Evolutionary conservation across 2,329 filamentous ascomycete species (phyloP), one percentile per base, ranked within the genome.

Genomic region (Dactylellina cionopaga): DNA sequence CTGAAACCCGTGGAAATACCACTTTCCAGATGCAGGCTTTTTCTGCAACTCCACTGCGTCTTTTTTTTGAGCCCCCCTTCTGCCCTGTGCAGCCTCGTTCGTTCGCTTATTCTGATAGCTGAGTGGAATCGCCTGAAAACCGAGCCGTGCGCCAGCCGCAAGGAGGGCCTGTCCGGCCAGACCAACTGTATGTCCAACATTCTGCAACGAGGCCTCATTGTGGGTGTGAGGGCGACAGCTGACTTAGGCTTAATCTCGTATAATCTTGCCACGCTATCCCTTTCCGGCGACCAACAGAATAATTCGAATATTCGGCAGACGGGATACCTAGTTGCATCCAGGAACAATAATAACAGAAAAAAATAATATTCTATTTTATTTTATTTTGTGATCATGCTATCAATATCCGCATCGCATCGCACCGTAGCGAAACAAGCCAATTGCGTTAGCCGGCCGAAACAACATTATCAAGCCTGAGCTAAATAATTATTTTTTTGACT

Each of bases 41-140:
- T 35, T 44, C 62, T 52, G 55, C 49, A 70, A 3, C 43, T 52
- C 56, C 55, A 63, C 65, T 70, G 65, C 29, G 65, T 55, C 47
- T 55, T 69, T 70, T 70, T 62, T 31, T 70, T 62, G 35, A 43
- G 41, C 56, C 39, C 49, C 43, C 47, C 46, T 13, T 35, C 25
- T 13, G 11, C 47, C 65, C 64, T 54, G 55, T 52, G 65, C 65
- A 70, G 55, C 65, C 65, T 63, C 49, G 39, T 62, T 70, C 65
- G 47, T 70, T 70, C 65, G 65, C 65, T 70, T 70, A 70, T 62
- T 41, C 31, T 49, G 56, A 56, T 62, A 56, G 41, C 56, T 70
- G 65, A 70, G 47, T 70, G 65, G 65, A 70, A 70, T 70, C 65
- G 65, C 56, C 56, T 56, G 65, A 62, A 55, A 52, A 62, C 65